Evolutionary conservation across 257 asterid genomes (phyloP).

Genomic region (Penstemon eatonii): DNA sequence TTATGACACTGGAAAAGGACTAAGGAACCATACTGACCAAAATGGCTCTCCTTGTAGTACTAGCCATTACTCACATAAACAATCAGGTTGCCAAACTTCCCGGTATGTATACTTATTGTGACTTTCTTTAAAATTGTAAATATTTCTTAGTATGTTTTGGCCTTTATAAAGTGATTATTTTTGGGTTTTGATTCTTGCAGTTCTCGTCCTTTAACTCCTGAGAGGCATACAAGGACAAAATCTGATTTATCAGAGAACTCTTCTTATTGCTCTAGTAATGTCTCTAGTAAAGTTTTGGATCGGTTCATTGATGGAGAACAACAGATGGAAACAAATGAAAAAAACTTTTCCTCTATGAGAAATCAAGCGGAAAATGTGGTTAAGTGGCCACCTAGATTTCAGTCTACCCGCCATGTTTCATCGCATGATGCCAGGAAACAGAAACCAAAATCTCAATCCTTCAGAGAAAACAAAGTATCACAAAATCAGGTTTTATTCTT

Average conservation of each 20-base stretch:
- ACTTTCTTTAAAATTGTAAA: not conserved
- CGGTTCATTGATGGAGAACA: slow-evolving; percentile 94
- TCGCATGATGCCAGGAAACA: slow-evolving; percentile 58
- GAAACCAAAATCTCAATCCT: slow-evolving; percentile 80
- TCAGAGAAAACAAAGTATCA: slow-evolving; percentile 58
- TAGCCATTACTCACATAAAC: slow-evolving; percentile 49
- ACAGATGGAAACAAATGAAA: slow-evolving; percentile 49
- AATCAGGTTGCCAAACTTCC: slow-evolving; percentile 49
- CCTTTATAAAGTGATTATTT: slow-evolving; percentile 11
- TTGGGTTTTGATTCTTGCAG: slow-evolving; percentile 35
- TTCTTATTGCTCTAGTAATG: slow-evolving; percentile 75
- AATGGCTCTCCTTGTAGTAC: slow-evolving; percentile 62
- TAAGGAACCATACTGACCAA: slow-evolving; percentile 39
- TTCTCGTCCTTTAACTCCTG: slow-evolving; percentile 69
- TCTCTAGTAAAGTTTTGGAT: slow-evolving; percentile 79
- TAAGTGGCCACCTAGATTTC: slow-evolving; percentile 61
- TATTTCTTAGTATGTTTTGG: slow-evolving; percentile 13
- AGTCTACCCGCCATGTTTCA: slow-evolving; percentile 44
- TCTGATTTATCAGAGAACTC: slow-evolving; percentile 74
- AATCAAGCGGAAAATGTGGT: slow-evolving; percentile 46
- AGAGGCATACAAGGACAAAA: slow-evolving; percentile 57
- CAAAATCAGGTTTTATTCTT: slow-evolving; percentile 46
- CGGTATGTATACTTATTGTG: slow-evolving; percentile 45
- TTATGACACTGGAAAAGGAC: slow-evolving; percentile 47
- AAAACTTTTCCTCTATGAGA: slow-evolving; percentile 35